Conservation (phyloP, 768 basidiomycete genomes). For the Psilocybe cyanescens region DNA sequence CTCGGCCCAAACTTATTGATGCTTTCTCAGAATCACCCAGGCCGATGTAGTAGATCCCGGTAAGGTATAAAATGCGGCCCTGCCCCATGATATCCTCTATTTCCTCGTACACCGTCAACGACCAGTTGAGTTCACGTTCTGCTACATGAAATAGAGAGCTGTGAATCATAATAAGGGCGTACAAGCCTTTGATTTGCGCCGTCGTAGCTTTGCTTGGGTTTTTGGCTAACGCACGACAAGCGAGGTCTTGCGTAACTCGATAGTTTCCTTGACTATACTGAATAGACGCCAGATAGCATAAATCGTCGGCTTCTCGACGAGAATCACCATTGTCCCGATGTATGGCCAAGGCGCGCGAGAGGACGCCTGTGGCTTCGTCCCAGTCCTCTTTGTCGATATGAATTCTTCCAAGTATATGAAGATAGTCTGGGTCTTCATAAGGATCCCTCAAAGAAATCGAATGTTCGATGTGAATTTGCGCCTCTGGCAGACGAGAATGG, state of each 20-base stretch:
- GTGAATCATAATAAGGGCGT: too few species aligned
- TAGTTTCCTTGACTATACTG: background rate
- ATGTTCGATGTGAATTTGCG: constrained; percentile 20
- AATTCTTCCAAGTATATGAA: constrained; percentile 28
- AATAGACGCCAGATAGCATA: too few species aligned
- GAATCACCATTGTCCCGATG: constrained; percentile 21
- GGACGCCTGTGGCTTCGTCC: constrained; percentile 16
- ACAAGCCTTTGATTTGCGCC: too few species aligned
- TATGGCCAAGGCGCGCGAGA: constrained; percentile 15
- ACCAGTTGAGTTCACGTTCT: too few species aligned
- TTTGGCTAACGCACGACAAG: too few species aligned
- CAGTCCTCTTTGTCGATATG: constrained; percentile 21
- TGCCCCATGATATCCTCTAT: too few species aligned
- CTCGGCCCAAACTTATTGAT: constrained; percentile 8
- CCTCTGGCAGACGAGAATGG: constrained; percentile 28
- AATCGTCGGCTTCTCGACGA: background rate
- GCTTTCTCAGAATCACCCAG: constrained; percentile 13
- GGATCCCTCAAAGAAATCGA: constrained; percentile 28
- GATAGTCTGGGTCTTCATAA: constrained; percentile 26
- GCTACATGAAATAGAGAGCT: too few species aligned
- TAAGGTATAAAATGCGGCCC: constrained; percentile 22
- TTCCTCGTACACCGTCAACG: too few species aligned
- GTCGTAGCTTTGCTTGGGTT: too few species aligned
- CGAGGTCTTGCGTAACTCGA: too few species aligned
- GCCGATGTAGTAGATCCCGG: constrained; percentile 19